Evolutionary conservation across 2,329 filamentous ascomycete species (phyloP).

Genomic region (Xylaria sp.): DNA sequence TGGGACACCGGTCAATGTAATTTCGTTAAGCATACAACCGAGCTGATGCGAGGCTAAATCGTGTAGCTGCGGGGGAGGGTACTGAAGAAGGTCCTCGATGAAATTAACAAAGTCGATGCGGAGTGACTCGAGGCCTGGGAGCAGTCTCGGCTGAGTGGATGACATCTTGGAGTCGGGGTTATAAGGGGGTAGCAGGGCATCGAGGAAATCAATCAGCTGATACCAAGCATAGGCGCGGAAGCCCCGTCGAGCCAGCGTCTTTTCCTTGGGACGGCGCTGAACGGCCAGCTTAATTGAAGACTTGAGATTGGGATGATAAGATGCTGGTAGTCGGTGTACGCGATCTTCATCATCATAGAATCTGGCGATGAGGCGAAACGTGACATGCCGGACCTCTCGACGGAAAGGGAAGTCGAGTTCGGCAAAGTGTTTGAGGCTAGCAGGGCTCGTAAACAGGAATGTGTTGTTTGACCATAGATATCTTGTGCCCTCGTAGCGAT

Average conservation of each 20-base stretch:
- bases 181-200: conserved; percentile 62
- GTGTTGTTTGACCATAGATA: conserved; percentile 64
- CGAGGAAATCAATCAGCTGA: conserved; percentile 64
- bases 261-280: conserved; percentile 57
- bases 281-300: conserved; percentile 57
- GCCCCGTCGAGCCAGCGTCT: conserved; percentile 60
- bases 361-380: conserved; percentile 64
- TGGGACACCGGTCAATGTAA: conserved; percentile 64
- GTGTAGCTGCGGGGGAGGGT: conserved; percentile 61
- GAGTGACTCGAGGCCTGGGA: conserved; percentile 60
- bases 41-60: conserved; percentile 65
- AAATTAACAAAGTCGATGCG: conserved; percentile 68
- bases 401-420: conserved; percentile 59
- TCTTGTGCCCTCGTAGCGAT: conserved; percentile 61
- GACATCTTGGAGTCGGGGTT: conserved; percentile 51
- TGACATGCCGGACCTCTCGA: conserved; percentile 58
- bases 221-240: conserved; percentile 67
- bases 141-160: conserved; percentile 52
- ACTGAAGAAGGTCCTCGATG: conserved; percentile 58
- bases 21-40: conserved; percentile 64
- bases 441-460: conserved; percentile 66
- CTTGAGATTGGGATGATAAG: conserved; percentile 58
- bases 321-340: conserved; percentile 55
- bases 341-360: conserved; percentile 66
- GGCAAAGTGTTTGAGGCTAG: conserved; percentile 61